These are phyloP conservation scores for Nicotiana undulata DNA, from an alignment of 257 asterid genomes.

Conservation along the genomic window DNA sequence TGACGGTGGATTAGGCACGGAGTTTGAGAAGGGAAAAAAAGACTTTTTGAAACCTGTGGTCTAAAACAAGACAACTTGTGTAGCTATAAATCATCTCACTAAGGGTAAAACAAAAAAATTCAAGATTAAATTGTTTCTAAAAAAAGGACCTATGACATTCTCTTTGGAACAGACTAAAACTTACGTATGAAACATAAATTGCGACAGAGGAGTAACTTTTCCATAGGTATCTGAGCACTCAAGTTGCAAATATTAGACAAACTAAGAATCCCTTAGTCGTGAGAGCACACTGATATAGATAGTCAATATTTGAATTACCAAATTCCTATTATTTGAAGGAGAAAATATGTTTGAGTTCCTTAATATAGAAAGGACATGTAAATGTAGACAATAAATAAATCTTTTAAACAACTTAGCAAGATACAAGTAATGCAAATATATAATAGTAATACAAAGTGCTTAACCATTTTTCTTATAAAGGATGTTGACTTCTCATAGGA, in stretches of 20 bases:
- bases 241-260: neutral
- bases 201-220: neutral
- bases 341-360: neutral
- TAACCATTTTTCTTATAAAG: neutral
- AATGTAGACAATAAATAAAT: neutral
- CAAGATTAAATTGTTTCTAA: too few species aligned
- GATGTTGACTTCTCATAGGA: neutral
- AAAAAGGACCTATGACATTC: too few species aligned
- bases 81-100: too few species aligned
- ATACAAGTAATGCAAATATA: neutral
- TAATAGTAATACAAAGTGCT: neutral
- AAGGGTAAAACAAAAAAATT: too few species aligned
- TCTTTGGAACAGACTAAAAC: too few species aligned
- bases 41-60: too few species aligned
- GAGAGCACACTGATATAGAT: neutral
- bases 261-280: neutral
- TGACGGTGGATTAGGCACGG: too few species aligned
- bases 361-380: neutral
- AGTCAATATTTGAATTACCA: neutral
- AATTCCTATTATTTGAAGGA: neutral
- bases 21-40: too few species aligned
- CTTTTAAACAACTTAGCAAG: neutral
- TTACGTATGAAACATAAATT: too few species aligned
- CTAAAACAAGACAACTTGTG: too few species aligned
- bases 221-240: neutral